Conservation (phyloP, 805 yeast species). For the Ogataea populi-albae region DNA sequence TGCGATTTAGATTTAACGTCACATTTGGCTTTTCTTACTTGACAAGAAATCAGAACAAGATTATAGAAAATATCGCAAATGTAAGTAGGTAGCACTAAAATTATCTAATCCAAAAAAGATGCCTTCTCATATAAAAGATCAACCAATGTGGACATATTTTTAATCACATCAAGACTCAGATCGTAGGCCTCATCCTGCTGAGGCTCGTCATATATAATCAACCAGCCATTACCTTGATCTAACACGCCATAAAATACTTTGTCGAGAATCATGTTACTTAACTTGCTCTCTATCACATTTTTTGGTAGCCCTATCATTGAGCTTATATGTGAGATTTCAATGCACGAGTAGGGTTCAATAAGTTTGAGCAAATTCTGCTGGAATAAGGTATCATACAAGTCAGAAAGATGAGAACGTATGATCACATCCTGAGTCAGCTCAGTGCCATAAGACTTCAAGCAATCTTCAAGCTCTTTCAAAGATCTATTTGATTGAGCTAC, state of each 20-base stretch:
- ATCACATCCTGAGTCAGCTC: constrained; percentile 86
- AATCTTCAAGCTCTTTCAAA: constrained; percentile 84
- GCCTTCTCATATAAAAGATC: constrained; percentile 94
- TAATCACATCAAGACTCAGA: constrained; percentile 80
- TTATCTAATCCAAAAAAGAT: constrained; percentile 60
- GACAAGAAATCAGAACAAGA: no score
- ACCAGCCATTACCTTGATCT: constrained; percentile 98
- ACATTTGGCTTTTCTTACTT: no score
- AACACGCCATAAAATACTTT: constrained; percentile 93
- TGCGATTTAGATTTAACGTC: no score
- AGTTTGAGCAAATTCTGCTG: constrained; percentile 92
- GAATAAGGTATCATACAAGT: constrained; percentile 85
- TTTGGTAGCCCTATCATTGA: constrained; percentile 82
- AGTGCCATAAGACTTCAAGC: constrained; percentile 62
- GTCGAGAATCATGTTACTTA: constrained; percentile 95
- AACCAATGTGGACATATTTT: constrained; percentile 82
- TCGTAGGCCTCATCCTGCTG: constrained; percentile 85
- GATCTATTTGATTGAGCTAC: constrained; percentile 88
- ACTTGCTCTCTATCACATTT: constrained; percentile 88
- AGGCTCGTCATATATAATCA: constrained; percentile 86
- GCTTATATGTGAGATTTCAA: constrained; percentile 88
- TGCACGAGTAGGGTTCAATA: constrained; percentile 93
- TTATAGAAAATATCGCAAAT: background rate
- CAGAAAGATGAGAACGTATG: constrained; percentile 87
- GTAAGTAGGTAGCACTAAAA: background rate